Evolutionary conservation across 2,329 filamentous ascomycete species (phyloP), one percentile per base, ranked within the genome.

Genomic region (Ambrosiella xylebori): DNA sequence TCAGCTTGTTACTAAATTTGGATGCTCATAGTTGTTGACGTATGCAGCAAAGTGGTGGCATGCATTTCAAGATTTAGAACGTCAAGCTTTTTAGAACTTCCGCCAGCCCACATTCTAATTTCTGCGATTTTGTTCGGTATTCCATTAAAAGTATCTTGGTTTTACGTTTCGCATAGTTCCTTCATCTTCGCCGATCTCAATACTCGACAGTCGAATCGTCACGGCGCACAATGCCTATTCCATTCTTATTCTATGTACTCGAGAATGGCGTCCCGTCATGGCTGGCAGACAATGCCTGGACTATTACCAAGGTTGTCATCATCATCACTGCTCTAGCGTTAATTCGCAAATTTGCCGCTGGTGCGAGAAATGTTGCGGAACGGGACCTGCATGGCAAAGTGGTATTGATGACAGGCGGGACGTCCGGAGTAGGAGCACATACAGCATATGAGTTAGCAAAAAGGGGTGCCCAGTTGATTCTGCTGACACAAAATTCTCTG

Each of bases 301-400:
- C 67, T 27, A 65, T 79, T 51, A 63, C 71, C 64, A 71, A 74
- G 64, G 63, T 67, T 15, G 64, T 66, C 45, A 65, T 68, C 17
- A 62, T 70, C 47, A 49, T 72, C n/a, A 66, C 68, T 5, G 63
- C 70, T 45, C 63, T 80, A 36, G 67, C 68, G 53, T 61, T 76
- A 37, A 65, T 77, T 53, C 97, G 96, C 74, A 75, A 76, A 65
- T 95, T 85, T 73, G 86, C 84, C 65, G 80, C 81, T 63, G 94
- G 93, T 63, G 79, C 83, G 11, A 73, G 71, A 64, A 96, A 93
- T 69, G 72, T 71, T 47, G 79, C 86, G 35, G 89, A 95, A 67
- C 79, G 88, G 60, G 77, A 85, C 58, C 89, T 98, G 82, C 89
- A 96, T 70, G 89, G 88, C 53, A 94, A 94, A 67, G 88, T 98